phyloP scores from a whole-genome alignment of 2,329 filamentous ascomycete genomes.

The Hypomyces perniciosus region DNA sequence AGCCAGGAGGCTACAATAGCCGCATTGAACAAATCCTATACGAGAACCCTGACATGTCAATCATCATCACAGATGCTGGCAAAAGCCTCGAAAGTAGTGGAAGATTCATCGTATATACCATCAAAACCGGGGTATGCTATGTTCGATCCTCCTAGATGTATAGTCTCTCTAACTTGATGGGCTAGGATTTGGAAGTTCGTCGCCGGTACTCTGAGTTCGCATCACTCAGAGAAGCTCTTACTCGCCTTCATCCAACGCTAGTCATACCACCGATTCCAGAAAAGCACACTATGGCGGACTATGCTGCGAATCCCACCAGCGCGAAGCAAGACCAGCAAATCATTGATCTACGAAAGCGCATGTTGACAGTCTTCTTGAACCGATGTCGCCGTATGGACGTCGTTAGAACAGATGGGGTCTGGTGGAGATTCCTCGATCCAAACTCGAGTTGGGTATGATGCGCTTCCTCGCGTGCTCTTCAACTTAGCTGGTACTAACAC shows the following conservation, averaged over 20 bases:
- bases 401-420: slow-evolving; percentile 86
- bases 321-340: slow-evolving; percentile 97
- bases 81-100: slow-evolving; percentile 91
- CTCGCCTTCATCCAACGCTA: slow-evolving; percentile 86
- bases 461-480: neutral
- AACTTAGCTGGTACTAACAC: slow-evolving; percentile 16
- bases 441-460: slow-evolving; percentile 89
- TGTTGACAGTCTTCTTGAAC: slow-evolving; percentile 93
- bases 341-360: slow-evolving; percentile 92
- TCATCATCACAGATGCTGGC: slow-evolving; percentile 88
- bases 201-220: slow-evolving; percentile 95
- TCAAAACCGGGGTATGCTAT: slow-evolving; percentile 74
- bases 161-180: slow-evolving; percentile 2
- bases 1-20: slow-evolving; percentile 86
- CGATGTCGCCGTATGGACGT: slow-evolving; percentile 89
- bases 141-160: neutral
- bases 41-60: slow-evolving; percentile 84
- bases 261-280: slow-evolving; percentile 96
- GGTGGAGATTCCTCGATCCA: slow-evolving; percentile 95
- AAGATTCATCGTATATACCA: slow-evolving; percentile 95
- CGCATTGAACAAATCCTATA: slow-evolving; percentile 96
- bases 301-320: slow-evolving; percentile 94
- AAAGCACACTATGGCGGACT: slow-evolving; percentile 98
- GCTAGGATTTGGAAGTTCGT: slow-evolving; percentile 86
- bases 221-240: slow-evolving; percentile 80